These are phyloP conservation scores for Lecanicillium sp. DNA, from an alignment of 2,329 filamentous ascomycete genomes.

Conservation along the genomic window DNA sequence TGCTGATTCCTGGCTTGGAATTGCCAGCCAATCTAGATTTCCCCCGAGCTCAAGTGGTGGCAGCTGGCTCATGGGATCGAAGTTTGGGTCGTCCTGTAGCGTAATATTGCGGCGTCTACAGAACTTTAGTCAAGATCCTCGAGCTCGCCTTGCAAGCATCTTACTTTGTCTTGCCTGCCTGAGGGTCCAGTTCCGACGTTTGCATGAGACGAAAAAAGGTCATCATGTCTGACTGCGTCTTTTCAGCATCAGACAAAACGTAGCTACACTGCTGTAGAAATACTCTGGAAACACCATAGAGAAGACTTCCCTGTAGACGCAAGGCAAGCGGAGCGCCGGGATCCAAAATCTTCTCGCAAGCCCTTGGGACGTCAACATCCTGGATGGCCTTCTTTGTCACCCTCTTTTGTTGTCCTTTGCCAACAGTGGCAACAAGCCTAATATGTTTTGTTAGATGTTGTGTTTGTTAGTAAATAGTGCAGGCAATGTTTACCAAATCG, in stretches of 20 bases:
- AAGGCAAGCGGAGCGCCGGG: constrained; percentile 79
- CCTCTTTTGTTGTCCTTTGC: constrained; percentile 62
- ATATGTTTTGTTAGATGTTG: constrained; percentile 7
- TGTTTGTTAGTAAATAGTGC: background rate
- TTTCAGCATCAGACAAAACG: constrained; percentile 71
- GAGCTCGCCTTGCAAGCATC: constrained; percentile 34
- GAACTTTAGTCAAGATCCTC: constrained; percentile 19
- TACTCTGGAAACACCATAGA: constrained; percentile 79
- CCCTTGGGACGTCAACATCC: constrained; percentile 76
- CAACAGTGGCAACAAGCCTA: constrained; percentile 88
- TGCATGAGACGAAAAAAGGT: constrained; percentile 51
- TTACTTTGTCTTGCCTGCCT: constrained; percentile 66
- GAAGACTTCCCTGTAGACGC: constrained; percentile 78
- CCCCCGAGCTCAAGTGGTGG: constrained; percentile 26
- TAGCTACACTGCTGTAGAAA: constrained; percentile 84
- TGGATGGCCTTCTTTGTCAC: constrained; percentile 81
- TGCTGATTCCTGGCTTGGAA: constrained; percentile 28
- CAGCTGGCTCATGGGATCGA: constrained; percentile 33
- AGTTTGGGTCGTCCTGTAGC: constrained; percentile 74
- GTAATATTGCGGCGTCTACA: constrained; percentile 66
- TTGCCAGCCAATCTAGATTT: constrained; percentile 21
- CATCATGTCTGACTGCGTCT: constrained; percentile 64
- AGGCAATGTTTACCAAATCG: constrained; percentile 66
- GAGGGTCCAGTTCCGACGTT: constrained; percentile 54
- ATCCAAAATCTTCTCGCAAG: constrained; percentile 80